Evolutionary conservation across 2,329 filamentous ascomycete species (phyloP).

Genomic region (Diplodia sapinea): DNA sequence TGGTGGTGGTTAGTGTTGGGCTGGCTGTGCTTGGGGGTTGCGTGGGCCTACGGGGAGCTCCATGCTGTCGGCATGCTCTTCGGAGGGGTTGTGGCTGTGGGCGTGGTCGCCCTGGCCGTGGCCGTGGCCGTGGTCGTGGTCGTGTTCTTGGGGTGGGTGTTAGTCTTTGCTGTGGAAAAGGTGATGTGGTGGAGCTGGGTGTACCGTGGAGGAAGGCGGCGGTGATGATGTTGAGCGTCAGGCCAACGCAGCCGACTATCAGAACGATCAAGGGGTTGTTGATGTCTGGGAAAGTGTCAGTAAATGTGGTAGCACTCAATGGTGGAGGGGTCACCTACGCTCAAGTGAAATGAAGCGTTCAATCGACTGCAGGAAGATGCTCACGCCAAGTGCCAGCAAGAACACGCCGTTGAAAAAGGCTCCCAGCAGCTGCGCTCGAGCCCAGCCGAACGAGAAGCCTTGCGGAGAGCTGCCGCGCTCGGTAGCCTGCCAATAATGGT

Average conservation of each 20-base stretch:
- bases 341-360: constrained; percentile 69
- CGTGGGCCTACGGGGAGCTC: background rate
- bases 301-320: fast-evolving
- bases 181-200: constrained; percentile 33
- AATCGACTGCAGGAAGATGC: constrained; percentile 74
- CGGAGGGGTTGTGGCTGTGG: background rate
- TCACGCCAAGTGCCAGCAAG: constrained; percentile 72
- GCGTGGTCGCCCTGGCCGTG: background rate
- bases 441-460: constrained; percentile 75
- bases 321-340: constrained; percentile 47
- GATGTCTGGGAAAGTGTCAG: constrained; percentile 55
- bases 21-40: too few species aligned
- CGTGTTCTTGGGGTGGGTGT: background rate
- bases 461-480: constrained; percentile 63
- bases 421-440: constrained; percentile 72
- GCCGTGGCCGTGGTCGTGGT: background rate
- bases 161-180: too few species aligned
- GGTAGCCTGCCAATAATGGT: constrained; percentile 40
- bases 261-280: constrained; percentile 70
- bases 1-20: too few species aligned
- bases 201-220: constrained; percentile 69
- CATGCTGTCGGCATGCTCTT: background rate
- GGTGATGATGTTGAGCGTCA: constrained; percentile 71
- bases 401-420: constrained; percentile 84
- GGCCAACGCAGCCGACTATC: constrained; percentile 71